These are phyloP conservation scores for Magnusiomyces ingens DNA, from an alignment of 1,139 yeast species.

Conservation along the genomic window DNA sequence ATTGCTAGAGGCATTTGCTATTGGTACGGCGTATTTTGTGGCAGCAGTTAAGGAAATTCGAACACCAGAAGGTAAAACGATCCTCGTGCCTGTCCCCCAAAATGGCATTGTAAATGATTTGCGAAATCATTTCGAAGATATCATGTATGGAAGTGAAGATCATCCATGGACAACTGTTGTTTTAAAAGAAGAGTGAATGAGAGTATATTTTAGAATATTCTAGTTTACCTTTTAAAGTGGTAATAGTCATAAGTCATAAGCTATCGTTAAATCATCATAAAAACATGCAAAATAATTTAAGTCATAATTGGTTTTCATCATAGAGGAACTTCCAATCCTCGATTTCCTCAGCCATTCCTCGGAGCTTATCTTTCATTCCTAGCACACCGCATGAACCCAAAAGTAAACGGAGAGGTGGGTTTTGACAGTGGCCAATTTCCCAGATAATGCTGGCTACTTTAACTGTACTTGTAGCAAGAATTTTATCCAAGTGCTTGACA, in stretches of 20 bases:
- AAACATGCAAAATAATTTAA: no score
- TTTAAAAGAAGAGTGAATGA: background rate
- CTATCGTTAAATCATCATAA: background rate
- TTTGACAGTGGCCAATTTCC: conserved; percentile 26
- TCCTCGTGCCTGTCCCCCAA: conserved; percentile 31
- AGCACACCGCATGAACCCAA: conserved; percentile 28
- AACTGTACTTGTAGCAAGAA: conserved; percentile 14
- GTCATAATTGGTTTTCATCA: conserved; percentile 16
- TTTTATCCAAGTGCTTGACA: conserved; percentile 14
- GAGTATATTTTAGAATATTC: background rate
- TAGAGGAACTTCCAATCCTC: conserved; percentile 36
- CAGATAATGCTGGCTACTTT: conserved; percentile 16
- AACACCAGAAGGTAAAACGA: conserved; percentile 32
- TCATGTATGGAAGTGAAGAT: conserved; percentile 7
- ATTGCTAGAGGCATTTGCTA: conserved; percentile 39
- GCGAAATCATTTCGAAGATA: conserved; percentile 3
- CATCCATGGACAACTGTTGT: background rate
- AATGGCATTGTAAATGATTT: conserved; percentile 11
- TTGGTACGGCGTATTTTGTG: conserved; percentile 41
- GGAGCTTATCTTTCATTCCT: conserved; percentile 28
- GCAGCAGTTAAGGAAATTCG: conserved; percentile 36
- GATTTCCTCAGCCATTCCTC: conserved; percentile 32
- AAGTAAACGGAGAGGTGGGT: conserved; percentile 30
- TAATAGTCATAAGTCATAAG: background rate
- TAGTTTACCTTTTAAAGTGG: background rate